A percentile compares a stretch with the other conserved stretches of the same genome.
Evolutionary conservation across 2,329 filamentous ascomycete species (phyloP).

Genomic region (Colletotrichum echinochloae): DNA sequence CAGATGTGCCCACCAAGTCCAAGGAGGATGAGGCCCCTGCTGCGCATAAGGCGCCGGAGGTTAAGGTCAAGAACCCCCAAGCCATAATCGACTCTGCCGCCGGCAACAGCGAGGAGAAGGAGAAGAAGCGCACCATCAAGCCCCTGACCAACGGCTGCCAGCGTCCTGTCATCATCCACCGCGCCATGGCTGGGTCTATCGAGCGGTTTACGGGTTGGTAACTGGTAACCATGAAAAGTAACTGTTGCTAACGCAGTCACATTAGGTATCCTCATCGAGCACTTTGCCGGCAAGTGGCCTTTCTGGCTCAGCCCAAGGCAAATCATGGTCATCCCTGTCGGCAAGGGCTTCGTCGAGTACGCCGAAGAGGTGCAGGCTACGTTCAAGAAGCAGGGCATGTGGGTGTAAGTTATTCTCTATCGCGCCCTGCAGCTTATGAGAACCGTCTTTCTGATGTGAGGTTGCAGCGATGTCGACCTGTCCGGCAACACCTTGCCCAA

Average conservation of each 20-base stretch:
- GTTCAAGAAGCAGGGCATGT: constrained; percentile 76
- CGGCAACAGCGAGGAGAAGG: constrained; percentile 59
- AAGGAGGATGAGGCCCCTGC: constrained; percentile 48
- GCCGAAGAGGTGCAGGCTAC: constrained; percentile 78
- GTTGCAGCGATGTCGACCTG: constrained; percentile 70
- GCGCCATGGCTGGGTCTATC: constrained; percentile 80
- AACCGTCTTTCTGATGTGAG: background rate
- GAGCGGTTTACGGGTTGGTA: constrained; percentile 56
- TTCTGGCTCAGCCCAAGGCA: constrained; percentile 91
- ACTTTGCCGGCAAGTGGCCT: constrained; percentile 89
- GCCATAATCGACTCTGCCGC: constrained; percentile 47
- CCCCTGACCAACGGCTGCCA: constrained; percentile 76
- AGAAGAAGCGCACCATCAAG: constrained; percentile 54
- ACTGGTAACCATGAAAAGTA: no score
- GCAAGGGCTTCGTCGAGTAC: constrained; percentile 78
- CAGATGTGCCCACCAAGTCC: constrained; percentile 62
- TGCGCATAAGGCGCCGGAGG: constrained; percentile 44
- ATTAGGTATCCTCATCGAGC: constrained; percentile 83
- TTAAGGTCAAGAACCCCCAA: constrained; percentile 52
- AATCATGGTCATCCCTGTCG: constrained; percentile 71
- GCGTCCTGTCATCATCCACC: constrained; percentile 88
- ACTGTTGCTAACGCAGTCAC: constrained; percentile 51
- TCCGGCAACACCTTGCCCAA: constrained; percentile 87
- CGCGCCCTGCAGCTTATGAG: background rate
- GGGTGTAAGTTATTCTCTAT: constrained; percentile 63